Percentiles rank a stretch among this genome's conserved stretches.
phyloP scores from a whole-genome alignment of 2,329 filamentous ascomycete genomes.

The Colletotrichum neosansevieriae region DNA sequence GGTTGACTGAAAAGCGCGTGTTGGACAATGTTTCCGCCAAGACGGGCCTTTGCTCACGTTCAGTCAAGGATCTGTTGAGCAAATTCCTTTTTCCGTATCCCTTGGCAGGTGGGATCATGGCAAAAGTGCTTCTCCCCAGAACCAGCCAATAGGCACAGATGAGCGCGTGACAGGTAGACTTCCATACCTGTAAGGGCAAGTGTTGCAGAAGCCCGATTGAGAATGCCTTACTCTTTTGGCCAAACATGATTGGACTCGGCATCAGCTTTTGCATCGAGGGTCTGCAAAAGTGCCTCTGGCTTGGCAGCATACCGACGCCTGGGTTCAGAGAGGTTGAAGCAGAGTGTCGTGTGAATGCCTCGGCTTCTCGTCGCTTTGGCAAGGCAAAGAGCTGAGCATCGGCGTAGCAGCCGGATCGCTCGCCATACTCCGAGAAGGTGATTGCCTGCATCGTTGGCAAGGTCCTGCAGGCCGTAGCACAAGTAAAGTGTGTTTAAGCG shows the following conservation, averaged over 20 bases:
- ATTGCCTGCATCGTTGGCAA: no score
- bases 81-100: not conserved
- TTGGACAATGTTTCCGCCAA: constrained; percentile 6
- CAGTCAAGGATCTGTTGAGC: not conserved
- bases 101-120: constrained; percentile 24
- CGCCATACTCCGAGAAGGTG: no score
- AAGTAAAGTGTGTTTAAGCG: no score
- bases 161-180: not conserved
- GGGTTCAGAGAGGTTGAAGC: not conserved
- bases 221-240: not conserved
- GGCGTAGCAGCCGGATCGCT: no score
- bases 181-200: constrained; percentile 3
- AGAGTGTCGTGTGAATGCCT: not conserved
- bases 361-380: not conserved
- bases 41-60: constrained; percentile 12
- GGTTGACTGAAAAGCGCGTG: not conserved
- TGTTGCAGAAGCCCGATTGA: not conserved
- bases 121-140: not conserved
- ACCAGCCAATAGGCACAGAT: not conserved
- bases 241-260: no score
- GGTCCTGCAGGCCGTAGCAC: no score
- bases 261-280: not conserved
- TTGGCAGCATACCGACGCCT: not conserved
- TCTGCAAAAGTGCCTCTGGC: constrained; percentile 18
- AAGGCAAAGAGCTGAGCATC: not conserved